Evolutionary conservation across 768 basidiomycete genomes (phyloP), one percentile per base, ranked within the genome.

Genomic region (Pleurotus cornucopiae): DNA sequence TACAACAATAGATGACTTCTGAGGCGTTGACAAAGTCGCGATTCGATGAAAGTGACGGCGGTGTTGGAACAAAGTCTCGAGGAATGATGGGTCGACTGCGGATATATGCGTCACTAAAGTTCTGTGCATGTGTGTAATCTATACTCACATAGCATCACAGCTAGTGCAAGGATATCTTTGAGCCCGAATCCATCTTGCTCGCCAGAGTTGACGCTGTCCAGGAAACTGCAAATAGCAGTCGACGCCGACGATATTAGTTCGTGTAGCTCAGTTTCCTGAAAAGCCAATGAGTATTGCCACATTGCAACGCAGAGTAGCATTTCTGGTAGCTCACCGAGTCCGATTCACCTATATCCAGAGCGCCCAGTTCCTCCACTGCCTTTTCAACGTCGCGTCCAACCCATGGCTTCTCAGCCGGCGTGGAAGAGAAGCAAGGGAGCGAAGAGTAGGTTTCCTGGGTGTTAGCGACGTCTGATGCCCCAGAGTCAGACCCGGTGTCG

Each of bases 401-500:
- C 41, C 41, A 7, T 34, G 9, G 30, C 11, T 34, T 34, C 30
- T 34, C 30, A 34, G 30, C 9, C 30, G 30, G 30, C 11, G 41
- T 44, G 13, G 41, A 44, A 6, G 41, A 44, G 14, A 21, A 44
- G 41, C 5, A 21, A 21, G 20, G 20, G 13, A 44, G 41, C 2
- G 41, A 21, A n/a, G 20, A 16, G 12, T 7, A 14, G 41, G 14
- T 2, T 44, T n/a, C 41, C n/a, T 44, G 41, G 20, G 20, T 44
- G 13, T 21, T 44, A 4, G 1, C 20, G 14, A 34, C 30, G 9
- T 44, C 41, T 14, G 56, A 57, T 18, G 62, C 60, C 54, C 78
- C 75, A 7, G 76, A 63, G 51, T 78, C 83, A 30, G 80, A 78
- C 60, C 86, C 86, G 14, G 84, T 84, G 51, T 82, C 80, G 66